Percentiles rank a stretch among this genome's conserved stretches.
These are phyloP conservation scores for Coemansia sp. DNA, from an alignment of 192 early-diverging fungal genomes.

Conservation along the genomic window DNA sequence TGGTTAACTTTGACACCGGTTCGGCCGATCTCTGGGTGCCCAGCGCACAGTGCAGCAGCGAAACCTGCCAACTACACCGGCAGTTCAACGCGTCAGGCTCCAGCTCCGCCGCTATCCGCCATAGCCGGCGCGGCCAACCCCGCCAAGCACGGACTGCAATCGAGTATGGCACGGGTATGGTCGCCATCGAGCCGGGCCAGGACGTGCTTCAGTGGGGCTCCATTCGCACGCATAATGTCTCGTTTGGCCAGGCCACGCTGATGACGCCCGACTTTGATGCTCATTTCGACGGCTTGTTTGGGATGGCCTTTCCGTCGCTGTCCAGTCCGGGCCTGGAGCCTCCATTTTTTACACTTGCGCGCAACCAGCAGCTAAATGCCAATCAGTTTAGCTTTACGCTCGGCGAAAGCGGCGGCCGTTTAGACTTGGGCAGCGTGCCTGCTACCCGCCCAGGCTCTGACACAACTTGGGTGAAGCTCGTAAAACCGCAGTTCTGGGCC, in stretches of 20 bases:
- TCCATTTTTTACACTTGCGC: slow-evolving; percentile 34
- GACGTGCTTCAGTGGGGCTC: slow-evolving; percentile 39
- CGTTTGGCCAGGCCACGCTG: slow-evolving; percentile 38
- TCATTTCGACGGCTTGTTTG: slow-evolving; percentile 46
- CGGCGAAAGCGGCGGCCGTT: slow-evolving; percentile 27
- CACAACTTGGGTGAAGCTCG: slow-evolving; percentile 29
- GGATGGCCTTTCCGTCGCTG: slow-evolving; percentile 40
- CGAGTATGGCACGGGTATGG: slow-evolving; percentile 46
- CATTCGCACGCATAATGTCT: slow-evolving; percentile 17
- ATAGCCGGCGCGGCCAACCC: background rate
- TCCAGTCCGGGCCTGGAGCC: slow-evolving; percentile 38
- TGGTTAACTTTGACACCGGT: slow-evolving; percentile 67
- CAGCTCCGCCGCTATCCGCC: background rate
- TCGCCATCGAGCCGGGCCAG: slow-evolving; percentile 25
- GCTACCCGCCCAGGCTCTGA: background rate
- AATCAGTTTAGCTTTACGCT: slow-evolving; percentile 49
- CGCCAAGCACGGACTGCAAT: slow-evolving; percentile 3
- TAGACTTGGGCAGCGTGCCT: slow-evolving; percentile 30
- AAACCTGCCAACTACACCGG: slow-evolving; percentile 19
- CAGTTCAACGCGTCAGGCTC: slow-evolving; percentile 20
- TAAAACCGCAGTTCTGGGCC: slow-evolving; percentile 44
- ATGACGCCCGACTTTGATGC: slow-evolving; percentile 49
- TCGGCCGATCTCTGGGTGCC: slow-evolving; percentile 72
- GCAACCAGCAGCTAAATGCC: slow-evolving; percentile 19
- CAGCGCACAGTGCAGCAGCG: slow-evolving; percentile 26